Evolutionary conservation across 2,329 filamentous ascomycete genomes (phyloP).

Genomic region (Canariomyces notabilis): DNA sequence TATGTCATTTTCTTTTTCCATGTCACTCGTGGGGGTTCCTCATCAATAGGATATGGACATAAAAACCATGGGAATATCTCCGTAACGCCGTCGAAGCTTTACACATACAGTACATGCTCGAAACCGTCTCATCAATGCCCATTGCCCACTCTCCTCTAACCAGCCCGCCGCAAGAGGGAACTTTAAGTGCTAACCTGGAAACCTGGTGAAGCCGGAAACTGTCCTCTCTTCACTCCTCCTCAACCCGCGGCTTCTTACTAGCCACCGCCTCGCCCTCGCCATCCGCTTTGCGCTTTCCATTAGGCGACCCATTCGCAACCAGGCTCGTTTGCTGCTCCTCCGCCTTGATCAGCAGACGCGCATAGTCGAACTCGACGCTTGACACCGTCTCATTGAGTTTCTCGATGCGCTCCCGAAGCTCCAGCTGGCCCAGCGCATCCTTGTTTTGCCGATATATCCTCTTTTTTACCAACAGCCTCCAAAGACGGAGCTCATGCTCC

Average conservation of each 20-base stretch:
- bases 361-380: constrained; percentile 68
- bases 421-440: constrained; percentile 65
- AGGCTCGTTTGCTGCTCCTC: constrained; percentile 32
- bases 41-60: too few species aligned
- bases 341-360: constrained; percentile 51
- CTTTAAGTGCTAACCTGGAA: neutral
- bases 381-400: constrained; percentile 66
- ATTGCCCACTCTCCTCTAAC: neutral
- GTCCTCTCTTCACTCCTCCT: constrained; percentile 19
- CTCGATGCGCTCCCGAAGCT: constrained; percentile 61
- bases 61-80: too few species aligned
- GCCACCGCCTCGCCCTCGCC: constrained; percentile 23
- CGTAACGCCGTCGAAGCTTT: too few species aligned
- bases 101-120: too few species aligned
- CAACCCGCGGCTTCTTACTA: constrained; percentile 44
- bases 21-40: too few species aligned
- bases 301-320: constrained; percentile 1
- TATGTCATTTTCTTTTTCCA: too few species aligned
- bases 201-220: neutral
- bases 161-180: neutral
- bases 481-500: constrained; percentile 61
- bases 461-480: constrained; percentile 71
- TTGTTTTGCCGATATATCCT: constrained; percentile 71
- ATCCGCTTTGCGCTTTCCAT: constrained; percentile 44
- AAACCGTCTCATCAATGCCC: too few species aligned